Conservation (phyloP, 2,329 filamentous ascomycete genomes). For the Lachnellula cervina region DNA sequence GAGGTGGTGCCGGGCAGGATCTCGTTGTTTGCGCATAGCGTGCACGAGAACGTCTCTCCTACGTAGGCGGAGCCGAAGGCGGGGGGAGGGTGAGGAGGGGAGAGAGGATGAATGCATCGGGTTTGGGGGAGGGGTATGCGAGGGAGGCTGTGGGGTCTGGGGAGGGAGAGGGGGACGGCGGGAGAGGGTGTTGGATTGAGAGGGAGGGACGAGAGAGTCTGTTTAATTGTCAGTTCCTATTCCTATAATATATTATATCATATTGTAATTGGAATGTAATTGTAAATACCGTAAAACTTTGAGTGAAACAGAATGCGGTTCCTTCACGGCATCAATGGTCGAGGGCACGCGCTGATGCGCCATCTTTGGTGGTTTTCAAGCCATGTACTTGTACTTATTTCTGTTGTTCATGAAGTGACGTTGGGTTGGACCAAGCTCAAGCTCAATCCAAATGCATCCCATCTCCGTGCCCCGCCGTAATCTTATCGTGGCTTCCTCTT, state of each 20-base stretch:
- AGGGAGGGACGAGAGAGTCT: slow-evolving; percentile 81
- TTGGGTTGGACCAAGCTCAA: slow-evolving; percentile 1
- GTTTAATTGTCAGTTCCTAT: slow-evolving; percentile 8
- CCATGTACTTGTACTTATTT: slow-evolving; percentile 9
- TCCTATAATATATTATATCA: not conserved
- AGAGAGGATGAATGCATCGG: slow-evolving; percentile 48
- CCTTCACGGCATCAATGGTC: slow-evolving; percentile 46
- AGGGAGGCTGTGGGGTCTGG: slow-evolving; percentile 61
- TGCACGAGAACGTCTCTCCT: slow-evolving; percentile 91
- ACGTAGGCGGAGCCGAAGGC: slow-evolving; percentile 94
- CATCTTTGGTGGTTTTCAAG: slow-evolving; percentile 22
- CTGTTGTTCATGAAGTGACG: not conserved
- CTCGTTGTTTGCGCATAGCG: slow-evolving; percentile 94
- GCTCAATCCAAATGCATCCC: not conserved
- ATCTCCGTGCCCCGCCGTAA: not conserved
- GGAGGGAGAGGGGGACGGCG: slow-evolving; percentile 33
- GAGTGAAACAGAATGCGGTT: slow-evolving; percentile 72
- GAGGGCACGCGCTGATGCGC: slow-evolving; percentile 30
- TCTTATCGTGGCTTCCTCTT: not conserved
- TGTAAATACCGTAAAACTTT: slow-evolving; percentile 63
- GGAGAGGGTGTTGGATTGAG: slow-evolving; percentile 62
- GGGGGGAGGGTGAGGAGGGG: slow-evolving; percentile 77
- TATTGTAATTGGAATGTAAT: not conserved
- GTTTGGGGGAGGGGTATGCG: slow-evolving; percentile 56
- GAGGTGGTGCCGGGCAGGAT: slow-evolving; percentile 37